A percentile compares a stretch with the other conserved stretches of the same genome.
These are phyloP conservation scores for Moesziomyces aphidis DNA, from an alignment of 1,284 basidiomycete genomes.

Conservation along the genomic window DNA sequence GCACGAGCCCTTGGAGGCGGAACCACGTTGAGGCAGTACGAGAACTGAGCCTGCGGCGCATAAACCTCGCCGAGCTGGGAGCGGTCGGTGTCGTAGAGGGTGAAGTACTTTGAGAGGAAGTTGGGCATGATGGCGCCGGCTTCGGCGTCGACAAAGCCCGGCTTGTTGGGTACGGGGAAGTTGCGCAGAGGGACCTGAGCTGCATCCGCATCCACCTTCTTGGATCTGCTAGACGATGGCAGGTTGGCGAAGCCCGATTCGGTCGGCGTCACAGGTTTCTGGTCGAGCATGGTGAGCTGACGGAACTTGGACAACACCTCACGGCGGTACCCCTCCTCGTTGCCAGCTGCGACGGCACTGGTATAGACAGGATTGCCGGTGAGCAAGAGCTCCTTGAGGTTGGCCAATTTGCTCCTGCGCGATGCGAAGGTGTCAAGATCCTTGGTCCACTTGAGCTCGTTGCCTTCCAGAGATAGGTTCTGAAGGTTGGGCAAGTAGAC, in stretches of 20 bases:
- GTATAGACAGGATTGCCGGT: constrained; percentile 83
- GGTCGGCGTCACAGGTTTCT: constrained; percentile 76
- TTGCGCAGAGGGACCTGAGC: constrained; percentile 65
- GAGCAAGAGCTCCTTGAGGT: constrained; percentile 76
- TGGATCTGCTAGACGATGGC: constrained; percentile 71
- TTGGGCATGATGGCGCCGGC: constrained; percentile 75
- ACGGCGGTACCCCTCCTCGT: constrained; percentile 72
- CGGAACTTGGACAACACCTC: constrained; percentile 53
- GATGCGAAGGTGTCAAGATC: constrained; percentile 56
- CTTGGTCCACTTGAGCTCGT: constrained; percentile 66
- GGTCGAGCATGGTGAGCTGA: constrained; percentile 70
- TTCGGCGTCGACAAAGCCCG: constrained; percentile 80
- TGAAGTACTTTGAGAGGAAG: constrained; percentile 83
- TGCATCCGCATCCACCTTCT: constrained; percentile 51
- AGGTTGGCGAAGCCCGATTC: constrained; percentile 78
- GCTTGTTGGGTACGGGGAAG: constrained; percentile 79
- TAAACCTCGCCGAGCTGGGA: constrained; percentile 79
- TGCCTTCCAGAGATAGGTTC: constrained; percentile 80
- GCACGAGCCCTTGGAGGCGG: constrained; percentile 77
- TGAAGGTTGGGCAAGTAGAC: constrained; percentile 71
- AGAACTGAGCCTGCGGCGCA: constrained; percentile 85
- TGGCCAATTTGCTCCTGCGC: constrained; percentile 40
- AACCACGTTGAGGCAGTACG: constrained; percentile 82
- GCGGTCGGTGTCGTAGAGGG: constrained; percentile 83
- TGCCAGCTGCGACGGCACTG: constrained; percentile 75